A percentile compares a stretch with the other conserved stretches of the same genome.
These are phyloP conservation scores for Chimonanthus praecox DNA, from an alignment of 164 flowering plant species.

Conservation along the genomic window DNA sequence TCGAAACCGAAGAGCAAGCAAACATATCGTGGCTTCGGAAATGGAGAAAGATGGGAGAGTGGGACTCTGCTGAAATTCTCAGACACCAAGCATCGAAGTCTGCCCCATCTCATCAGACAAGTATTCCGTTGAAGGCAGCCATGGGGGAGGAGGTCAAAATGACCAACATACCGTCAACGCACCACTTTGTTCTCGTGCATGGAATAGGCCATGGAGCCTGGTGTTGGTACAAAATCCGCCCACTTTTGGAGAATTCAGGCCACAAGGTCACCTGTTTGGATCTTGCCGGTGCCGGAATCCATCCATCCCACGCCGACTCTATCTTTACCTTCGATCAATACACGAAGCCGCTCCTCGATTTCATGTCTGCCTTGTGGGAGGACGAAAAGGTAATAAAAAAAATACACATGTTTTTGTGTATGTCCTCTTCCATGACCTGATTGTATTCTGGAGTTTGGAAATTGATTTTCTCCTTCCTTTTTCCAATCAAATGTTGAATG, in stretches of 20 bases:
- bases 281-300: slow-evolving; percentile 53
- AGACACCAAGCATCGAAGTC: neutral
- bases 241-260: slow-evolving; percentile 65
- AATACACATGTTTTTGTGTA: neutral
- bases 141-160: slow-evolving; percentile 9
- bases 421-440: neutral
- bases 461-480: too few relatives aligned
- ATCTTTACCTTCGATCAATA: slow-evolving; percentile 53
- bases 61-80: neutral
- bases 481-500: too few relatives aligned
- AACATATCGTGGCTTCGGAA: neutral
- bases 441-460: too few relatives aligned
- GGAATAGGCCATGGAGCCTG: slow-evolving; percentile 69
- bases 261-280: slow-evolving; percentile 59
- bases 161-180: neutral
- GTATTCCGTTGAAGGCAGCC: neutral
- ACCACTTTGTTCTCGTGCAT: slow-evolving; percentile 73
- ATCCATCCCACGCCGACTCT: slow-evolving; percentile 37
- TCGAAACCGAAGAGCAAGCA: neutral
- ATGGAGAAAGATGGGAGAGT: neutral
- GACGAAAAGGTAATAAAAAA: slow-evolving; percentile 39
- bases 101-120: neutral
- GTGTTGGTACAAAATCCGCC: slow-evolving; percentile 85
- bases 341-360: slow-evolving; percentile 53
- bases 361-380: slow-evolving; percentile 46